phyloP scores from a whole-genome alignment of 1,284 basidiomycete genomes.

The Pseudozyma tsukubaensis region DNA sequence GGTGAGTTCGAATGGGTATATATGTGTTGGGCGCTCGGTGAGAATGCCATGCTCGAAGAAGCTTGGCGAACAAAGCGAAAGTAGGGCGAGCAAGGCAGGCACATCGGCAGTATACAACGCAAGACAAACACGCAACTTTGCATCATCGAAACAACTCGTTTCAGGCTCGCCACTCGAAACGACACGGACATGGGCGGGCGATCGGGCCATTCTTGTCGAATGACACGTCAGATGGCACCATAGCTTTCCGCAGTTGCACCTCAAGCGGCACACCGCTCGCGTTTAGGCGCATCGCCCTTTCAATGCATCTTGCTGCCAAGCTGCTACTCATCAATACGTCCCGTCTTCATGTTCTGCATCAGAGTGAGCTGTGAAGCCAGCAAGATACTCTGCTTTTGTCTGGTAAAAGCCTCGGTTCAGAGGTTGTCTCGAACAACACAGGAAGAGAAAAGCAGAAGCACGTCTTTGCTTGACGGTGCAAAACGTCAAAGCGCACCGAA shows the following conservation, averaged over 20 bases:
- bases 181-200: slow-evolving; percentile 6
- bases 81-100: background rate
- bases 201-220: slow-evolving; percentile 6
- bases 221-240: slow-evolving; percentile 13
- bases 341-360: too few species aligned
- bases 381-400: too few species aligned
- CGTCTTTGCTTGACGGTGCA: background rate
- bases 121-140: background rate
- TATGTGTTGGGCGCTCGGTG: background rate
- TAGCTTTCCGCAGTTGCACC: background rate
- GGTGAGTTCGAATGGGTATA: slow-evolving; percentile 10
- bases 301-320: too few species aligned
- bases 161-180: background rate
- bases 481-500: slow-evolving; percentile 1
- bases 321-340: too few species aligned
- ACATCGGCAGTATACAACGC: background rate
- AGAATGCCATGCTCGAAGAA: background rate
- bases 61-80: background rate
- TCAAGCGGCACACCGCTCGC: too few species aligned
- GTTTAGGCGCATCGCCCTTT: too few species aligned
- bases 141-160: slow-evolving; percentile 3
- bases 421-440: background rate
- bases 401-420: too few species aligned
- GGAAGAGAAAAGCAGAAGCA: background rate
- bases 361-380: too few species aligned